A percentile compares a stretch with the other conserved stretches of the same genome.
Conservation (phyloP, 352 stramenopile species). For the Phytophthora melonis region DNA sequence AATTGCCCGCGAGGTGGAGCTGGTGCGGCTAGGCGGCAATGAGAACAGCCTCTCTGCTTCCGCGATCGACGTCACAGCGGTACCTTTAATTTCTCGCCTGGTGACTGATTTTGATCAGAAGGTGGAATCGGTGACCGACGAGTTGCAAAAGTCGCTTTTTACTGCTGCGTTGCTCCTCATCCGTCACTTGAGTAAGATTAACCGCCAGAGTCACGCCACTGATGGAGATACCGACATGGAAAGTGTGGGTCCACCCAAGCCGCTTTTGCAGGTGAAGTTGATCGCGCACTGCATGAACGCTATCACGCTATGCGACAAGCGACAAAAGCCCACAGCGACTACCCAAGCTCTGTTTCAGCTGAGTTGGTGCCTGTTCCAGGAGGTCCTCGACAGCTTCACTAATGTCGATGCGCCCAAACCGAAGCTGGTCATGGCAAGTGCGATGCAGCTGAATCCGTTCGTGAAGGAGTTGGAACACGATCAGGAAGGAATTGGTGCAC, state of each 20-base stretch:
- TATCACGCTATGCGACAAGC: slow-evolving; percentile 54
- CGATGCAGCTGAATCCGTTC: slow-evolving; percentile 53
- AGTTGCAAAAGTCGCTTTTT: slow-evolving; percentile 56
- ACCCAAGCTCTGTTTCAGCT: slow-evolving; percentile 58
- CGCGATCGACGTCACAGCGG: slow-evolving; percentile 6
- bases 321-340: slow-evolving; percentile 7
- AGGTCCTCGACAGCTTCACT: slow-evolving; percentile 61
- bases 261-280: slow-evolving; percentile 59
- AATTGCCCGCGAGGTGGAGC: slow-evolving; percentile 24
- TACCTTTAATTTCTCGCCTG: slow-evolving; percentile 44
- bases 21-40: slow-evolving; percentile 12
- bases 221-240: slow-evolving; percentile 32
- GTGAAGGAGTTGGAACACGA: slow-evolving; percentile 61
- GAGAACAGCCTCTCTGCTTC: slow-evolving; percentile 8
- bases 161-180: slow-evolving; percentile 60
- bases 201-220: not conserved
- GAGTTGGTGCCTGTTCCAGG: slow-evolving; percentile 72
- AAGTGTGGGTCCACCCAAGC: slow-evolving; percentile 15
- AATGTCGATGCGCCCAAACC: slow-evolving; percentile 27
- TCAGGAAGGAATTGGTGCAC: slow-evolving; percentile 51
- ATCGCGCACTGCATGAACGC: slow-evolving; percentile 63
- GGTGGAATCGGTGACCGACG: slow-evolving; percentile 36
- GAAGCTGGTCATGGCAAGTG: slow-evolving; percentile 48
- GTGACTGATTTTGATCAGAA: slow-evolving; percentile 39
- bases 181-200: slow-evolving; percentile 55